Evolutionary conservation across 2,329 filamentous ascomycete species (phyloP), one percentile per base, ranked within the genome.

Genomic region (Geosmithia putterillii): DNA sequence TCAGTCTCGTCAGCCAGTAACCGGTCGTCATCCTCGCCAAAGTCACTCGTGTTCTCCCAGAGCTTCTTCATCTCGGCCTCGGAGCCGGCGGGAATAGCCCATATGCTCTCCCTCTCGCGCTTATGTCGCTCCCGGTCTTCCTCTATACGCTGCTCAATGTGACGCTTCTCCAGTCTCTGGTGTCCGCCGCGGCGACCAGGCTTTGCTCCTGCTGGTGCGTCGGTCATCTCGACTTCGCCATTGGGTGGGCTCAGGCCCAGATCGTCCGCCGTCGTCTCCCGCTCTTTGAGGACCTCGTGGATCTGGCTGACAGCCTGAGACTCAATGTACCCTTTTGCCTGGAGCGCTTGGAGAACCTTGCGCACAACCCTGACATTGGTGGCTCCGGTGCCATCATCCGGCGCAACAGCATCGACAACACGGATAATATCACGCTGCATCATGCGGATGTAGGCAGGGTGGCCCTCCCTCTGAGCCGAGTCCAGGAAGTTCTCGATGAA

Each of bases 121-220:
- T 98, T 98, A 62, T 98, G 94, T 38, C 92, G 71, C 61, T 98
- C 92, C 3, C 92, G 73, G 61, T 98, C 92, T 63, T 98, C 94
- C 54, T 98, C 94, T 49, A 98, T 95, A 36, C 92, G 74, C 66
- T 96, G 89, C 64, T 96, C 89, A 43, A 95, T 85, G 64, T 95
- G 86, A 44, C 83, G 76, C 63, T 90, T 92, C 55, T 95, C 86
- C 42, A 92, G 60, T 15, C 65, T 60, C 22, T 64, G 61, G 5
- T 58, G 54, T 38, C 49, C 57, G 39, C 50, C 54, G 46, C 53
- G 57, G 46, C 52, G 61, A 10, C 54, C 52, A 15, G 57, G 53
- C 47, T 57, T 62, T 1, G 62, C 59, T n/a, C 63, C 59, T 7
- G 62, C 59, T 10, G 63, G 62, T 47, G 42, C 28, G 47, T 68